phyloP scores from a whole-genome alignment of 2,329 filamentous ascomycete species.

The Aspergillus brasiliensis region DNA sequence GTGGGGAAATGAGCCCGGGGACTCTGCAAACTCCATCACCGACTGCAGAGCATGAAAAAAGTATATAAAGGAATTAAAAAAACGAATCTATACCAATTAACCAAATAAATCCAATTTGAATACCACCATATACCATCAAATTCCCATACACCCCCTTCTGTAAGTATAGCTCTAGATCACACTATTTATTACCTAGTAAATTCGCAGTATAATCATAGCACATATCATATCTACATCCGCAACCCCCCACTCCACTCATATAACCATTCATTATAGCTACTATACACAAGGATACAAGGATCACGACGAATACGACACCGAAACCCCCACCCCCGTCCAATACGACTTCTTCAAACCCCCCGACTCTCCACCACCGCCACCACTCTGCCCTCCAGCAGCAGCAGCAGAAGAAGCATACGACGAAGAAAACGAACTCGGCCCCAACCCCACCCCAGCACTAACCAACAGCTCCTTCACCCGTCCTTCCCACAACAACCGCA shows the following conservation, averaged over 20 bases:
- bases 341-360: conserved; percentile 35
- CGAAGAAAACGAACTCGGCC: conserved; percentile 51
- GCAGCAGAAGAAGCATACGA: conserved; percentile 27
- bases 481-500: conserved; percentile 90
- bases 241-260: no score
- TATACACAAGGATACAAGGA: conserved; percentile 11
- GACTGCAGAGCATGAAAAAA: not conserved
- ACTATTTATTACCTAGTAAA: not conserved
- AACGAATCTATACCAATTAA: not conserved
- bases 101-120: not conserved
- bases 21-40: not conserved
- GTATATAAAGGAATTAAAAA: not conserved
- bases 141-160: not conserved
- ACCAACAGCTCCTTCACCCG: conserved; percentile 90
- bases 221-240: not conserved
- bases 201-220: not conserved
- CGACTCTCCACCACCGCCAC: conserved; percentile 19
- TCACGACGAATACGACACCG: conserved; percentile 46
- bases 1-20: not conserved
- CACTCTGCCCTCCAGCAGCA: conserved; percentile 26
- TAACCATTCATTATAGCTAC: not conserved
- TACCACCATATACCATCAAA: not conserved
- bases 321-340: conserved; percentile 46
- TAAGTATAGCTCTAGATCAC: not conserved
- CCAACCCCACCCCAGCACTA: conserved; percentile 83